phyloP scores from a whole-genome alignment of 352 stramenopile genomes.

The Pythium aristosporum region DNA sequence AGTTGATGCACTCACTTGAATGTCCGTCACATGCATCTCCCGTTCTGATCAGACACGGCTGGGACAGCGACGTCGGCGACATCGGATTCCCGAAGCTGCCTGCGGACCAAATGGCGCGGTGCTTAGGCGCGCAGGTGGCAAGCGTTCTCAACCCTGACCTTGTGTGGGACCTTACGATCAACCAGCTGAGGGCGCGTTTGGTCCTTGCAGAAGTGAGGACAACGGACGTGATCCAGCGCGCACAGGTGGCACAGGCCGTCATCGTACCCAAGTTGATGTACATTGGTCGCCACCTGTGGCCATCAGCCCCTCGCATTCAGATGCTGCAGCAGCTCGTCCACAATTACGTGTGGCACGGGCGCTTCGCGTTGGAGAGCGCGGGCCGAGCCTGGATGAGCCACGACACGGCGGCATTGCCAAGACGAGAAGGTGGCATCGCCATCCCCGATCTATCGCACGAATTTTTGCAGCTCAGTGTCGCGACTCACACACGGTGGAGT shows the following conservation, averaged over 20 bases:
- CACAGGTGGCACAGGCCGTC: constrained; percentile 1
- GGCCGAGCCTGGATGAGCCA: constrained; percentile 1
- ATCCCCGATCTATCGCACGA: not conserved
- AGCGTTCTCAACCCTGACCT: not conserved
- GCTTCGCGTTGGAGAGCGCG: not conserved
- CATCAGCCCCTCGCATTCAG: not conserved
- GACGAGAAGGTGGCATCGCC: not conserved
- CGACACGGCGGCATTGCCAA: not conserved
- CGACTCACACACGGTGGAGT: not conserved
- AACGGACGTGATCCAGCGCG: constrained; percentile 12
- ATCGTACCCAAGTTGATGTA: constrained; percentile 12
- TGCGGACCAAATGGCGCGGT: not conserved
- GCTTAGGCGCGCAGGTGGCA: not conserved
- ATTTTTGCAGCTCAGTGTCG: not conserved
- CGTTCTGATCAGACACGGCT: not conserved
- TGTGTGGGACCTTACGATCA: not conserved
- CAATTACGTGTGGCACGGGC: constrained; percentile 12
- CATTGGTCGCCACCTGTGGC: constrained; percentile 5
- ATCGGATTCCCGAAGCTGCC: not conserved
- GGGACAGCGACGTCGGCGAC: not conserved
- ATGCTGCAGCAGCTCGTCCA: not conserved
- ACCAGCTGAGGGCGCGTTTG: constrained; percentile 1
- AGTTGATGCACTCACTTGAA: no score
- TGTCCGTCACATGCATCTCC: no score
- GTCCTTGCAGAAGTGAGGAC: not conserved